These are phyloP conservation scores for Hypoxylon sp. DNA, from an alignment of 2,329 filamentous ascomycete genomes.

Conservation along the genomic window DNA sequence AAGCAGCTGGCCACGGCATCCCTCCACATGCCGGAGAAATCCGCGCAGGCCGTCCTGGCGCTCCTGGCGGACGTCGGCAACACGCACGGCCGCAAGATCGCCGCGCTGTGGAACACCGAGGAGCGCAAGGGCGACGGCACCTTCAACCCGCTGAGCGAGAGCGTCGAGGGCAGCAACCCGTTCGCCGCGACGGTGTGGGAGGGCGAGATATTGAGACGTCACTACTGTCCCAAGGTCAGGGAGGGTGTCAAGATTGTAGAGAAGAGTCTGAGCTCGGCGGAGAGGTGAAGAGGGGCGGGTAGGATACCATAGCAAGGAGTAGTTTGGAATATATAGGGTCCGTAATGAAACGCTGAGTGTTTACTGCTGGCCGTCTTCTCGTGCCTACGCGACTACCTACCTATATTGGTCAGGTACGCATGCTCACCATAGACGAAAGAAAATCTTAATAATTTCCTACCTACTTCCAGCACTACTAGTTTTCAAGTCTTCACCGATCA, in stretches of 20 bases:
- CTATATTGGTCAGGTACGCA: neutral
- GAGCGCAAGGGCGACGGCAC: slow-evolving; percentile 91
- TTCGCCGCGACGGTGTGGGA: slow-evolving; percentile 95
- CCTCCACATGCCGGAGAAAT: slow-evolving; percentile 92
- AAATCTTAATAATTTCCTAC: neutral
- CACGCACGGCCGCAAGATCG: slow-evolving; percentile 84
- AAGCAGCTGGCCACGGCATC: slow-evolving; percentile 89
- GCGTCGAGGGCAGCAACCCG: slow-evolving; percentile 88
- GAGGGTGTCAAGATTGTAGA: slow-evolving; percentile 79
- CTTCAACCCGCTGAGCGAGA: slow-evolving; percentile 79
- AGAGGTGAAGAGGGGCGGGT: slow-evolving; percentile 29
- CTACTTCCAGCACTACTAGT: neutral
- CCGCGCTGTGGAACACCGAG: slow-evolving; percentile 92
- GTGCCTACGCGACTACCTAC: neutral
- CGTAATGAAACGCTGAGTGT: neutral
- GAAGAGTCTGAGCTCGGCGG: slow-evolving; percentile 69
- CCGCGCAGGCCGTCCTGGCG: slow-evolving; percentile 81
- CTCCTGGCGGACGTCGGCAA: slow-evolving; percentile 83
- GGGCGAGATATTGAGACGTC: slow-evolving; percentile 84
- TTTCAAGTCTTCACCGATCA: neutral
- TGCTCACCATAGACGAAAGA: neutral
- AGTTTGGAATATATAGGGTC: neutral
- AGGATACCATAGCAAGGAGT: neutral
- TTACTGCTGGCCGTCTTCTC: neutral
- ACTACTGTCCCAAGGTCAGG: slow-evolving; percentile 88